These are phyloP conservation scores for Rhizoctonia solani DNA, from an alignment of 1,284 basidiomycete genomes.

Conservation along the genomic window DNA sequence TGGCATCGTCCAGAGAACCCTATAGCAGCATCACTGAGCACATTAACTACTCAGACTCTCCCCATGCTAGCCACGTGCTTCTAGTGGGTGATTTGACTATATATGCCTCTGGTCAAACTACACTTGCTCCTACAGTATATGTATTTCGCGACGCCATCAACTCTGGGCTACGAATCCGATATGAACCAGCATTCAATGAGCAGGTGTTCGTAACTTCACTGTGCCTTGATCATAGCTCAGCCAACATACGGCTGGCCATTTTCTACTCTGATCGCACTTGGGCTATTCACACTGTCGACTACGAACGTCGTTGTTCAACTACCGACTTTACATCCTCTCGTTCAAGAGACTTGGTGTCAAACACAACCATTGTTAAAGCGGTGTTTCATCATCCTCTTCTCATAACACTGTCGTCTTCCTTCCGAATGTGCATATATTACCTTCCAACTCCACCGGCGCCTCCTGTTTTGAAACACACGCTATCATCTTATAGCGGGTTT, in stretches of 20 bases:
- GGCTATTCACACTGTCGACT: conserved; percentile 50
- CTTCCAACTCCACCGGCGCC: conserved; percentile 61
- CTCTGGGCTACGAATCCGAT: conserved; percentile 19
- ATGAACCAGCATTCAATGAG: conserved; percentile 10
- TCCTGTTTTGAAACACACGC: conserved; percentile 31
- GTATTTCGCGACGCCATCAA: conserved; percentile 1
- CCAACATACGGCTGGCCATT: conserved; percentile 54
- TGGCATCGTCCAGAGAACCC: too few species aligned
- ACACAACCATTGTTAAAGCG: conserved; percentile 59
- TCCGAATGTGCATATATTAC: conserved; percentile 70
- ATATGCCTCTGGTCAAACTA: conserved; percentile 15
- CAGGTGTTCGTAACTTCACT: conserved; percentile 59
- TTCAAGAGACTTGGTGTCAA: conserved; percentile 42
- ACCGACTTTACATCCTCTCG: not conserved
- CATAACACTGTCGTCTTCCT: conserved; percentile 65
- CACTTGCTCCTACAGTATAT: conserved; percentile 11
- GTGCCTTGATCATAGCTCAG: conserved; percentile 58
- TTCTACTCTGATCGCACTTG: conserved; percentile 74
- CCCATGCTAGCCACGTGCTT: not conserved
- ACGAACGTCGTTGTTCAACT: conserved; percentile 7
- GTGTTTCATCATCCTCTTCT: conserved; percentile 78
- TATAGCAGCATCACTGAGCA: not conserved
- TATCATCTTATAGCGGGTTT: conserved; percentile 36
- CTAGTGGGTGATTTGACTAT: conserved; percentile 14
- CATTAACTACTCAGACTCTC: not conserved